Base-by-base conservation (phyloP, 2,329 filamentous ascomycete genomes). In the Fusarium neocosmosporiellum region DNA sequence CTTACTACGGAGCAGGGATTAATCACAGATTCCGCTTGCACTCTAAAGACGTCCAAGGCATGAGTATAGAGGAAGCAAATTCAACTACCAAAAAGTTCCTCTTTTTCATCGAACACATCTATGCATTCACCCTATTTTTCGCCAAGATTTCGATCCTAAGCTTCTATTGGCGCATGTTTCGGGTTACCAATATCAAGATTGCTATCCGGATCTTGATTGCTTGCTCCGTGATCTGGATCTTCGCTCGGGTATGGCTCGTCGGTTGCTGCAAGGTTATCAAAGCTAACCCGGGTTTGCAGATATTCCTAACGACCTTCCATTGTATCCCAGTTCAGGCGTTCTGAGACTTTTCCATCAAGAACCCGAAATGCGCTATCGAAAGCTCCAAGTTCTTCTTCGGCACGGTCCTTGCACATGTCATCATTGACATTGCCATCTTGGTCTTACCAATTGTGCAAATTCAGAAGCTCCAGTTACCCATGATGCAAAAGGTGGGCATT, bases 101-200 rank as follows among this genome's bases (percentile, higher is more conserved):
- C 1, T 77, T 70, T 5, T 60, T 78, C 39, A 66, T 62, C 20
- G 79, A 81, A 62, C 70, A 79, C 5, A 43, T 78, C 31, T 81
- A 81, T 54, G 75, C 77, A 16, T 77, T 73, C 10, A 69, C 78
- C 0, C 65, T 81, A 2, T 78, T 75, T 64, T 77, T 78, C 31
- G 75, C 70, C 16, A 81, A 81, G 53, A 37, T 75, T 1, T 71
- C 79, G 0, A 75, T 81, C 6, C 66, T 81, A 2, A 66, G 54
- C 16, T 78, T 81, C n/a, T 81, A 81, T 60, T 80, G 77, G 78
- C 77, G 80, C 16, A 70, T 81, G 53, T 81, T 81, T 29, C 64
- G 73, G 1, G 73, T 77, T 18, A 63, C 73, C 11, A 76, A 75
- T 24, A 77, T 77, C 58, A 72, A 72, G 24, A 22, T 75, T 1